A percentile compares a stretch with the other conserved stretches of the same genome.
phyloP scores from a whole-genome alignment of 1,284 basidiomycete species.

The Taiwanofungus camphoratus region DNA sequence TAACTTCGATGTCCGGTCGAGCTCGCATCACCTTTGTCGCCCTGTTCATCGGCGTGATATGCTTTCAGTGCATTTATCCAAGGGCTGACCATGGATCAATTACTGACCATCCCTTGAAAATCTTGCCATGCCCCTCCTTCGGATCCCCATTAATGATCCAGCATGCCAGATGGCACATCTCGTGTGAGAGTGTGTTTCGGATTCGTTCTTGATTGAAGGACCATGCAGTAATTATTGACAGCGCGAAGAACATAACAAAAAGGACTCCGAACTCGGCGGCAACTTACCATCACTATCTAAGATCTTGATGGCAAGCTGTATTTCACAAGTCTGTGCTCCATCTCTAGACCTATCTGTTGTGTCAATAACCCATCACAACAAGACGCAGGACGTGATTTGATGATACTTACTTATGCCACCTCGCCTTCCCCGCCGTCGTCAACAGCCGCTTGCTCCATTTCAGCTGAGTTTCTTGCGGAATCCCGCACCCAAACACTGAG shows the following conservation, averaged over 20 bases:
- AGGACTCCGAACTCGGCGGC: neutral
- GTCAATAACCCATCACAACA: neutral
- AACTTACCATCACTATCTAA: slow-evolving; percentile 62
- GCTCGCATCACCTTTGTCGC: slow-evolving; percentile 54
- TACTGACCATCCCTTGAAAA: slow-evolving; percentile 66
- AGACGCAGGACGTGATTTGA: neutral
- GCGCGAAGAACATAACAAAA: too few species aligned
- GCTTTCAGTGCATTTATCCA: neutral
- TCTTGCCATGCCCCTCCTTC: slow-evolving; percentile 61
- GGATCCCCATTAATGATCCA: slow-evolving; percentile 71
- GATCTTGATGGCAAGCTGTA: slow-evolving; percentile 76
- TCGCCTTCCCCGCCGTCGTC: slow-evolving; percentile 75
- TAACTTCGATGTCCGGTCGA: slow-evolving; percentile 62
- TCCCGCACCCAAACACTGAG: slow-evolving; percentile 65
- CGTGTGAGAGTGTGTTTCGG: slow-evolving; percentile 74
- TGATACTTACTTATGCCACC: slow-evolving; percentile 50
- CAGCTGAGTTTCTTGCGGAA: slow-evolving; percentile 62
- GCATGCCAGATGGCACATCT: slow-evolving; percentile 83
- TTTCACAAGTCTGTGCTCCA: slow-evolving; percentile 47
- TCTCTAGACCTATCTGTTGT: slow-evolving; percentile 38
- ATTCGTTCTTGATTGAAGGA: slow-evolving; percentile 61
- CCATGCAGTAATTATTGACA: neutral
- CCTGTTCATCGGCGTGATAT: slow-evolving; percentile 36
- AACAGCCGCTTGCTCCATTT: slow-evolving; percentile 70
- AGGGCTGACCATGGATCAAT: neutral